Evolutionary conservation across 1,139 yeast species (phyloP).

Genomic region (Candida mesenterica): DNA sequence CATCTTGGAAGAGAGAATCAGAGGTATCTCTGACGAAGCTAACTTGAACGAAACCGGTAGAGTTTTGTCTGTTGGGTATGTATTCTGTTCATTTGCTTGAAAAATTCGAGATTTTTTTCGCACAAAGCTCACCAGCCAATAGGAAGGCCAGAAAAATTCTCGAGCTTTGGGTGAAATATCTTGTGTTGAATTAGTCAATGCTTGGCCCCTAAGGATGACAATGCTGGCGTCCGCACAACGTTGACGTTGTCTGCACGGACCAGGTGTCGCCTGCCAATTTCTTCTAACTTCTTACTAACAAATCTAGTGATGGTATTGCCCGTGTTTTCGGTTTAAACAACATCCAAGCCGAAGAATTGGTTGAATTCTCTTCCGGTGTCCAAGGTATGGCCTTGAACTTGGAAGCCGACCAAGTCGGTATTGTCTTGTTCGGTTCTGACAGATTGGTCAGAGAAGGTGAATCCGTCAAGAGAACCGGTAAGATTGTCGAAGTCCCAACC

Average conservation of each 20-base stretch:
- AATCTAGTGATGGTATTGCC: slow-evolving; percentile 93
- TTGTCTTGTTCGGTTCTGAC: slow-evolving; percentile 99
- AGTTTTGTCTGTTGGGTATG: slow-evolving; percentile 81
- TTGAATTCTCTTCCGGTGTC: slow-evolving; percentile 98
- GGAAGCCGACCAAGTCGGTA: slow-evolving; percentile 99
- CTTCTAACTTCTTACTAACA: slow-evolving; percentile 23
- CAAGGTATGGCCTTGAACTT: slow-evolving; percentile 99
- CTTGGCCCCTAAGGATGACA: neutral
- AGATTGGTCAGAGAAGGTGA: slow-evolving; percentile 99
- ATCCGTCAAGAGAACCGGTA: slow-evolving; percentile 99
- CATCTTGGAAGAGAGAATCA: slow-evolving; percentile 97
- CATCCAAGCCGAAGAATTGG: slow-evolving; percentile 99
- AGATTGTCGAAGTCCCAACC: slow-evolving; percentile 98
- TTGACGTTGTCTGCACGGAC: too few species aligned
- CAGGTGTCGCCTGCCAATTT: too few species aligned
- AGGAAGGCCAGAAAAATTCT: slow-evolving; percentile 8
- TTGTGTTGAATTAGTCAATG: neutral
- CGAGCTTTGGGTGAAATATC: too few species aligned
- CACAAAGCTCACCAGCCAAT: slow-evolving; percentile 16
- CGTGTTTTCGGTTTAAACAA: slow-evolving; percentile 99
- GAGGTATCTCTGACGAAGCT: slow-evolving; percentile 98
- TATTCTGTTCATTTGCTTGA: slow-evolving; percentile 3
- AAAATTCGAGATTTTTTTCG: slow-evolving; percentile 6
- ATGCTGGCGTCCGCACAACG: too few species aligned
- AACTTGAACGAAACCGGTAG: slow-evolving; percentile 99